Evolutionary conservation across 306 rosid species (phyloP), one percentile per base, ranked within the genome.

Genomic region (Cucumis hystrix): DNA sequence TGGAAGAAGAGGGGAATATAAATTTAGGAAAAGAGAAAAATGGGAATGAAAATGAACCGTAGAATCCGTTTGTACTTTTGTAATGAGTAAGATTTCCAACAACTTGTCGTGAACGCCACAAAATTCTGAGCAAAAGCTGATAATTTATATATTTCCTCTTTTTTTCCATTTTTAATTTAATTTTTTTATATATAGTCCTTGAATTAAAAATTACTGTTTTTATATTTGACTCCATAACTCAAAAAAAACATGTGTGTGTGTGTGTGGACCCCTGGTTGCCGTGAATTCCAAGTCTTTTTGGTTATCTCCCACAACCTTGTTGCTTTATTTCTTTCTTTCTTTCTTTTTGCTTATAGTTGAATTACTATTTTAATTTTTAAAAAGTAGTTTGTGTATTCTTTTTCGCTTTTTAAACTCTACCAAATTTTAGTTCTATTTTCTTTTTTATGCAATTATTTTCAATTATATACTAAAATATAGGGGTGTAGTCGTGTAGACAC

Each of bases 81-180:
- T 80, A 71, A 77, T 20, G 79, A 56, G 64, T 0, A 71, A 84
- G 75, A 82, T 77, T 81, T 79, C 74, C 79, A 73, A 83, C 65
- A 6, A 76, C 93, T 92, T 87, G 65, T 86, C 96, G 93, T 83
- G 63, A 66, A 88, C 88, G 89, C 91, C 90, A 88, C 88, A 78
- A 65, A 78, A 76, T 40, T 55, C 79, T 76, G 68, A 57, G 49
- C 55, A 70, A 40, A 75, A 75, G 54, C 51, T 75, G 70, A 60
- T 59, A 41, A 30, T 59, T 41, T 33, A 33, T 33, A 33, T 33
- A 10, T 40, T 59, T 75, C 41, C 33, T 74, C 10, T 67, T 40
- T 6, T 18, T 67, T 39, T 6, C 1, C n/a, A 7, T 30, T 63
- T 63, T 33, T 59, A 64, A 39, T 66, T 39, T 65, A 3, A 1